These are phyloP conservation scores for Coleophoma eucalyptorum DNA, from an alignment of 2,329 filamentous ascomycete genomes.

Conservation along the genomic window DNA sequence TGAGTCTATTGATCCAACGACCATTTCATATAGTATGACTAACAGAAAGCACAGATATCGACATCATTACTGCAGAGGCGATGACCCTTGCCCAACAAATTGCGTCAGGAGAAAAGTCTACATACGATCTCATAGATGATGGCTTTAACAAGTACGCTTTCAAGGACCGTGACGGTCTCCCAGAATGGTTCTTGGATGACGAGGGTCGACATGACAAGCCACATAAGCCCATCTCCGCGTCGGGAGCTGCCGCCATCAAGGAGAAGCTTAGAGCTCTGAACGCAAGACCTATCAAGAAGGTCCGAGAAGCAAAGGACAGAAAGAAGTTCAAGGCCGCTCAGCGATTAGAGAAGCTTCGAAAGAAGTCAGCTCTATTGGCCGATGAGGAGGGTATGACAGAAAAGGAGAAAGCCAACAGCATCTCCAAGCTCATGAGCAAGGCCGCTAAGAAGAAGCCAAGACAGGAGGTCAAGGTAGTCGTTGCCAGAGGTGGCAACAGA, in stretches of 20 bases:
- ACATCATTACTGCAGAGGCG: conserved; percentile 98
- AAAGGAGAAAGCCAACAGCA: conserved; percentile 88
- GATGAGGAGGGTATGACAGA: conserved; percentile 92
- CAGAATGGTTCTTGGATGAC: conserved; percentile 97
- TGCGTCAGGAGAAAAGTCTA: conserved; percentile 79
- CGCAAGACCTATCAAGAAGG: conserved; percentile 97
- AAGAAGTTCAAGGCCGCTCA: conserved; percentile 97
- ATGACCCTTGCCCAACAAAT: conserved; percentile 96
- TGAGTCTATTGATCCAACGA: conserved; percentile 28
- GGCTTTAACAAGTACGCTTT: conserved; percentile 91
- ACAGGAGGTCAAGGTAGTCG: conserved; percentile 80
- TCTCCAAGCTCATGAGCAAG: conserved; percentile 76
- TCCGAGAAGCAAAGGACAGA: conserved; percentile 89
- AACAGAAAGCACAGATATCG: conserved; percentile 61
- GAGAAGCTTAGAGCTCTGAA: conserved; percentile 92
- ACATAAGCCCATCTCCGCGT: conserved; percentile 87
- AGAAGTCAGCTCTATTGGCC: conserved; percentile 88
- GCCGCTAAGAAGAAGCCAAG: conserved; percentile 84
- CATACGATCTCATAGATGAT: conserved; percentile 79
- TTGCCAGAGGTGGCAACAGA: conserved; percentile 79
- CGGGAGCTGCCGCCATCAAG: conserved; percentile 86
- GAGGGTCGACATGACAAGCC: conserved; percentile 79
- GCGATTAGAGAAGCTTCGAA: conserved; percentile 87
- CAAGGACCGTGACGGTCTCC: conserved; percentile 85
- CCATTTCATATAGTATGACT: too few species aligned